Base-by-base conservation (phyloP, 2,329 filamentous ascomycete genomes). In the Fusarium sp. region DNA sequence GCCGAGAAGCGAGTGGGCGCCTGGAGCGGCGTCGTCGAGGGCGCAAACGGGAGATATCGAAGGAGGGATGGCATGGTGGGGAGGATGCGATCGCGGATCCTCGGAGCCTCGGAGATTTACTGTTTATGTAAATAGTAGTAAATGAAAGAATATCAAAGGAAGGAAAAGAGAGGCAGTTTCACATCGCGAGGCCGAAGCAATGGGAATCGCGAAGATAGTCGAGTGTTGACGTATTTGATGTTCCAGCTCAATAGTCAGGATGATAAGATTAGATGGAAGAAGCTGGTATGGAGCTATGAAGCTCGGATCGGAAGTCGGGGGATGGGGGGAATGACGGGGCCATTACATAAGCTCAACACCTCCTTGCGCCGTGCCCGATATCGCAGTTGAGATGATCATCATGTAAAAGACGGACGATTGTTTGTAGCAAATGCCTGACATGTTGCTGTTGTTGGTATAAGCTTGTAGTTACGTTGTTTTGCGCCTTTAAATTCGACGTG, bases 1-100 rank as follows among this genome's bases (percentile, higher is more conserved):
- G 80, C 92, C 92, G 74, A 95, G 88, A 39, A 97, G n/a, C n/a
- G n/a, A n/a, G n/a, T n/a, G n/a, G n/a, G 82, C n/a, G 90, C 91
- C 79, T 93, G 91, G 23, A 89, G 81, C 6, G 87, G 84, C 14
- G 91, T 92, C n/a, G 89, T 90, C 52, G 88, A 86, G 25, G 86
- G 82, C 71, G 89, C 86, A 82, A 92, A 92, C 32, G 91, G 91
- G 63, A 91, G 83, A 71, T 85, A 82, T 66, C 85, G 87, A 72
- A 82, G 76, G 37, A 88, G 77, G 50, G 82, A 77, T 63, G 80
- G 67, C 82, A 85, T 85, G 62, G 69, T 71, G 68, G 54, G 64
- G 70, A 48, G 35, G 32, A 64, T n/a, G 43, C 61, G 65, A 64
- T 69, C 63, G 25, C 39, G 68, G 41, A 14, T 34, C 16, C 23